A percentile compares a stretch with the other conserved stretches of the same genome.
phyloP scores from a whole-genome alignment of 2,329 filamentous ascomycete genomes.

The Aspergillus udagawae region DNA sequence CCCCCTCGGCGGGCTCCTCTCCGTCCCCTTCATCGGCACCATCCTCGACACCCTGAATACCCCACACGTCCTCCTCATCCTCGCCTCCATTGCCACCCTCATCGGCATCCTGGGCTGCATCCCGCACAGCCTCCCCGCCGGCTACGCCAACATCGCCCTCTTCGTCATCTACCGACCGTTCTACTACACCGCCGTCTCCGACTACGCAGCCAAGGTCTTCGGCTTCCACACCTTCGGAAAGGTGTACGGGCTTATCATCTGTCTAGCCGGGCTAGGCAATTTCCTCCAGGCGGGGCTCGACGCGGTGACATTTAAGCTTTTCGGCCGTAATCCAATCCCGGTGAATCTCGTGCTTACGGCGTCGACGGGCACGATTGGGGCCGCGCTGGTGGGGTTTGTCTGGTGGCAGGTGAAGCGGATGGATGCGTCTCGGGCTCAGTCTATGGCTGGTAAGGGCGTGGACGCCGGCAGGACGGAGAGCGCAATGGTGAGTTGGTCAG shows the following conservation, averaged over 20 bases:
- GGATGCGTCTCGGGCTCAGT: background rate
- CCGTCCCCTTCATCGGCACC: constrained; percentile 79
- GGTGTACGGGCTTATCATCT: constrained; percentile 90
- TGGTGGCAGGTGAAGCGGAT: constrained; percentile 42
- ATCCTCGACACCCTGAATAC: constrained; percentile 76
- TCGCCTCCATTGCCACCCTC: constrained; percentile 67
- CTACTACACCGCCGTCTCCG: constrained; percentile 84
- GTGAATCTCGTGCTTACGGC: constrained; percentile 68
- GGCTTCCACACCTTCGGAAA: constrained; percentile 89
- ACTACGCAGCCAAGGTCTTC: constrained; percentile 88
- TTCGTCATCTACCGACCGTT: constrained; percentile 84
- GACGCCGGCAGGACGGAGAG: background rate
- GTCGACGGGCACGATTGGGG: constrained; percentile 61
- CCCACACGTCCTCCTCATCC: constrained; percentile 62
- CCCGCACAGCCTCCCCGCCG: constrained; percentile 62
- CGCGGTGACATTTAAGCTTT: constrained; percentile 68
- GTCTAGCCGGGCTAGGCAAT: constrained; percentile 76
- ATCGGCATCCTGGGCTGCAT: constrained; percentile 77
- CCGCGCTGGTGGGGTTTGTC: constrained; percentile 65
- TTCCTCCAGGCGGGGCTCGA: constrained; percentile 80
- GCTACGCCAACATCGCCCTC: constrained; percentile 70
- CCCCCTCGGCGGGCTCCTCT: constrained; percentile 76
- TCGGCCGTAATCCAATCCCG: constrained; percentile 68
- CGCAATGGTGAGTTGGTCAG: background rate
- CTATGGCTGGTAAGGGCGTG: background rate